These are phyloP conservation scores for Peribolospora baueri DNA, from an alignment of 768 basidiomycete species.

Conservation along the genomic window DNA sequence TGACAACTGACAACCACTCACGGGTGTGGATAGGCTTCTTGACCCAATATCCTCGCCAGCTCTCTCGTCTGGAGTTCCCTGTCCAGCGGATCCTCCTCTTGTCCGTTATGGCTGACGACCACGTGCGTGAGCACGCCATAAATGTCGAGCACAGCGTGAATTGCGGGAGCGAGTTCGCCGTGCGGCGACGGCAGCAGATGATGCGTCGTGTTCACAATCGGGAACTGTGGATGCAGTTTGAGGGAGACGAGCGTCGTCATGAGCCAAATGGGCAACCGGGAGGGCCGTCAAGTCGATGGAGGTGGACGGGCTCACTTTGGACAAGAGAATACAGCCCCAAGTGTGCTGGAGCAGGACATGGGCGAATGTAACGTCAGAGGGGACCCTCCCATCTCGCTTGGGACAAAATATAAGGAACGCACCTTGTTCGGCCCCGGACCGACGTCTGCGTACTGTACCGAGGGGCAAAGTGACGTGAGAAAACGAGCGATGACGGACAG, in stretches of 20 bases:
- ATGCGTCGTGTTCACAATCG: slow-evolving; percentile 63
- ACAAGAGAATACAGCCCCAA: slow-evolving; percentile 62
- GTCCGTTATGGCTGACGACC: slow-evolving; percentile 75
- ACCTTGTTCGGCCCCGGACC: slow-evolving; percentile 20
- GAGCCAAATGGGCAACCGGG: neutral
- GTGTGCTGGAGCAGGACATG: slow-evolving; percentile 29
- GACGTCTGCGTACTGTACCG: slow-evolving; percentile 47
- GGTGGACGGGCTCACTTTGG: slow-evolving; percentile 30
- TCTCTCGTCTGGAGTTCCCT: slow-evolving; percentile 61
- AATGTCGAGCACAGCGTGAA: slow-evolving; percentile 6
- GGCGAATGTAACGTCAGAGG: neutral
- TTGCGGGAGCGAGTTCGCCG: slow-evolving; percentile 11
- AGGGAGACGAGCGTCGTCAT: no score
- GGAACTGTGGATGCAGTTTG: slow-evolving; percentile 32
- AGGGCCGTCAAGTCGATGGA: neutral
- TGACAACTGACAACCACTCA: neutral
- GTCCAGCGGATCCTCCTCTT: slow-evolving; percentile 78
- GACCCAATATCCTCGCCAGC: slow-evolving; percentile 52
- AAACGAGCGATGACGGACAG: no score
- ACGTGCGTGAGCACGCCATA: slow-evolving; percentile 42
- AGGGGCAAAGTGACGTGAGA: no score
- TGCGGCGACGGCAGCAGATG: slow-evolving; percentile 63
- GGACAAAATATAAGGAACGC: no score
- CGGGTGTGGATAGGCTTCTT: slow-evolving; percentile 32
- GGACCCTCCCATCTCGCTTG: no score